These are phyloP conservation scores for Quillaja saponaria DNA, from an alignment of 306 rosid genomes.

Conservation along the genomic window DNA sequence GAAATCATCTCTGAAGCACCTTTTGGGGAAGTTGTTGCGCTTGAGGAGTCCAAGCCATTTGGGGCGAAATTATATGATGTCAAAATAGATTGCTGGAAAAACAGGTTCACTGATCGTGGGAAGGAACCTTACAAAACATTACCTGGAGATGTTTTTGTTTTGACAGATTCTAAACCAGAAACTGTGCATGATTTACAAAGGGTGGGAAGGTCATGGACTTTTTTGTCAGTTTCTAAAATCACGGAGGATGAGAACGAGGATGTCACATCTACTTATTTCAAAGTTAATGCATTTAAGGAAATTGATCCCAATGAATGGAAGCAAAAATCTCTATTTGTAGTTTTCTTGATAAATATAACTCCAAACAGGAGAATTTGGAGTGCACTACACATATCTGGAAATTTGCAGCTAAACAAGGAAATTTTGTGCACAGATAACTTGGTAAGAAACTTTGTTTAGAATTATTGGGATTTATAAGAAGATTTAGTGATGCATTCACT, in stretches of 20 bases:
- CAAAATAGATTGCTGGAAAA: constrained; percentile 49
- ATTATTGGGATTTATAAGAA: neutral
- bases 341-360: constrained; percentile 52
- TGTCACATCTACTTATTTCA: constrained; percentile 40
- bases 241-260: constrained; percentile 35
- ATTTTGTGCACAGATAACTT: constrained; percentile 35
- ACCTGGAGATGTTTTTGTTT: constrained; percentile 62
- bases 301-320: constrained; percentile 29
- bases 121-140: constrained; percentile 63
- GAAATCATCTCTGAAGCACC: constrained; percentile 49
- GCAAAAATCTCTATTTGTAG: constrained; percentile 36
- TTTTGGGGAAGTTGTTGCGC: constrained; percentile 44
- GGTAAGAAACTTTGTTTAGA: constrained; percentile 44
- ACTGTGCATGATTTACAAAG: constrained; percentile 47
- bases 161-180: constrained; percentile 61
- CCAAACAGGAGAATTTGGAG: constrained; percentile 58
- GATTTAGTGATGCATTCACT: neutral
- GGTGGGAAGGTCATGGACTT: constrained; percentile 52
- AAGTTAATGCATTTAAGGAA: constrained; percentile 42
- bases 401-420: constrained; percentile 37
- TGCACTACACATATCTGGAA: constrained; percentile 43
- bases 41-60: constrained; percentile 29
- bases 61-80: constrained; percentile 34
- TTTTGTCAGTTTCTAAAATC: constrained; percentile 42
- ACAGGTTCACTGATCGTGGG: constrained; percentile 46